phyloP scores from a whole-genome alignment of 2,329 filamentous ascomycete species.

The Corinectria fuckeliana region DNA sequence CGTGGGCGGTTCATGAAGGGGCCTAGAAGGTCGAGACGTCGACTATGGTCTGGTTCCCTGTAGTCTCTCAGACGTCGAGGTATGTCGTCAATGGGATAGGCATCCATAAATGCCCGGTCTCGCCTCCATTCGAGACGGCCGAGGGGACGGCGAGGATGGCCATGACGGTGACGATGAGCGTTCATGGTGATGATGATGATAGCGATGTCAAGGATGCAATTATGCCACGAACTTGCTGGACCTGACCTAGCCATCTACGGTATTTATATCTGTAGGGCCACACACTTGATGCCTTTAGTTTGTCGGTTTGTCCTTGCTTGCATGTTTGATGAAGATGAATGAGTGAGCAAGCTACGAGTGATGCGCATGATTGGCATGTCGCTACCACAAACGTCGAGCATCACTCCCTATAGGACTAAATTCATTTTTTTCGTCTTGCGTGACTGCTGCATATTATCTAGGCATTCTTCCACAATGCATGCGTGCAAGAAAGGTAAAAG shows the following conservation, averaged over 20 bases:
- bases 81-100: background rate
- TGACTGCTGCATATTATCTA: background rate
- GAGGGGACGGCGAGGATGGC: background rate
- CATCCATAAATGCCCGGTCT: background rate
- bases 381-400: background rate
- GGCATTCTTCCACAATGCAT: background rate
- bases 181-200: background rate
- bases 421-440: too few species aligned
- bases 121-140: background rate
- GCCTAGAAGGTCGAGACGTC: too few species aligned
- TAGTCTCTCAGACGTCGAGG: background rate
- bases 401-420: too few species aligned
- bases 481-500: too few species aligned
- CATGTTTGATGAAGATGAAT: background rate
- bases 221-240: background rate
- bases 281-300: background rate
- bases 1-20: background rate
- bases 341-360: background rate
- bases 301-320: slow-evolving; percentile 1
- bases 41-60: too few species aligned
- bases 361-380: background rate
- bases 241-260: background rate
- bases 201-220: background rate
- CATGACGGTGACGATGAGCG: background rate
- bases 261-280: background rate